Evolutionary conservation across 257 asterid species (phyloP).

Genomic region (Avicennia marina): DNA sequence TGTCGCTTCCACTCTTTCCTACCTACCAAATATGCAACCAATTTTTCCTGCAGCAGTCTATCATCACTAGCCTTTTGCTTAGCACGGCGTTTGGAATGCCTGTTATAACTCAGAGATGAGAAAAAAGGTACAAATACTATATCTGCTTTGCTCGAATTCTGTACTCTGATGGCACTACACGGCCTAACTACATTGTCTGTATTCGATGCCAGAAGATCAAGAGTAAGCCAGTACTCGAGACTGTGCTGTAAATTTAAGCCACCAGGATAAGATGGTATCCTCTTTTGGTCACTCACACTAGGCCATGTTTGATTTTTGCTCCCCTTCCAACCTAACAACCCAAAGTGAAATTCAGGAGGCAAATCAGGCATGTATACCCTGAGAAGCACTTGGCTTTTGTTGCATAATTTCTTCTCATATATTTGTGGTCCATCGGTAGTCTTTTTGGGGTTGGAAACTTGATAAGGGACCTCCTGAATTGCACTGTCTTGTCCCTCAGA

Average conservation of each 20-base stretch:
- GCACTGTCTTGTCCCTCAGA: background rate
- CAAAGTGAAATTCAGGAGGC: constrained; percentile 56
- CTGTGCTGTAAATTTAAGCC: constrained; percentile 62
- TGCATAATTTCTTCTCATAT: constrained; percentile 22
- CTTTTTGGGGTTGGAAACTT: constrained; percentile 1
- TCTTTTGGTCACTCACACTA: constrained; percentile 23
- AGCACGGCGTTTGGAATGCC: constrained; percentile 38
- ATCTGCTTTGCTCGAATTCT: constrained; percentile 45
- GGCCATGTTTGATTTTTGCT: constrained; percentile 41
- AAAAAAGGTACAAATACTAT: constrained; percentile 55
- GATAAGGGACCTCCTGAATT: constrained; percentile 11
- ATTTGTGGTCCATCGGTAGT: constrained; percentile 17
- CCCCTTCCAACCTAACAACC: constrained; percentile 45
- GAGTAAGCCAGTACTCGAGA: constrained; percentile 60
- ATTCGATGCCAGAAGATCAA: constrained; percentile 43
- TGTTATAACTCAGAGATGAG: constrained; percentile 57
- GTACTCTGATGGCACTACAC: constrained; percentile 42
- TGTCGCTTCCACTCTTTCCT: constrained; percentile 44
- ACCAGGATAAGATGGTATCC: constrained; percentile 51
- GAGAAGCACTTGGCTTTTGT: constrained; percentile 35
- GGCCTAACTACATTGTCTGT: constrained; percentile 27
- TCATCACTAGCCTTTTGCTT: constrained; percentile 25
- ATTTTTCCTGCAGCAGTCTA: constrained; percentile 34
- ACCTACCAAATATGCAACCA: constrained; percentile 39
- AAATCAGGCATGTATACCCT: constrained; percentile 57